Percentiles rank a stretch among this genome's conserved stretches.
These are phyloP conservation scores for Melampsora larici-populina DNA, from an alignment of 1,284 basidiomycete genomes.

Conservation along the genomic window DNA sequence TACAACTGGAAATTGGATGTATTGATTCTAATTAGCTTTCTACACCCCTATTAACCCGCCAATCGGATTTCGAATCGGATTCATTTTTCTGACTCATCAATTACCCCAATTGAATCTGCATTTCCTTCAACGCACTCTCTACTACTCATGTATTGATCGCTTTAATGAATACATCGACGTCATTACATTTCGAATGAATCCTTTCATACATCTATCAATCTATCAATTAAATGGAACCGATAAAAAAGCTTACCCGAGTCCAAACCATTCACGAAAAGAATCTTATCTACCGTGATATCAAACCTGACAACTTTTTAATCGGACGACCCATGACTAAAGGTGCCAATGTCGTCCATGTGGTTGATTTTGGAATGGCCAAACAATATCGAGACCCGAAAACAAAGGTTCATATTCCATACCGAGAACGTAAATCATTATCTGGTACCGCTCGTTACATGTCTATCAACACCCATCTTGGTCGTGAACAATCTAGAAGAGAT, in stretches of 20 bases:
- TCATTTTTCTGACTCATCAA: no score
- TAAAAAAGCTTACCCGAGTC: conserved; percentile 70
- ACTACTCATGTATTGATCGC: neutral
- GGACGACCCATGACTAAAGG: conserved; percentile 83
- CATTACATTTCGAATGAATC: neutral
- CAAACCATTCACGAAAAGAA: conserved; percentile 97
- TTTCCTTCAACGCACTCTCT: neutral
- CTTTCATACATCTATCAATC: neutral
- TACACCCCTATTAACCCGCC: neutral
- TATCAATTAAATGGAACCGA: neutral
- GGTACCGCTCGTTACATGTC: conserved; percentile 92
- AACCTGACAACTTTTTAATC: conserved; percentile 94
- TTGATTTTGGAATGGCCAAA: conserved; percentile 97
- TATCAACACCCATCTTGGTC: conserved; percentile 91
- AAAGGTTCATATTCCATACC: conserved; percentile 93
- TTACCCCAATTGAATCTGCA: no score
- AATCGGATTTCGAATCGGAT: no score
- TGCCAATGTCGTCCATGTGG: conserved; percentile 76
- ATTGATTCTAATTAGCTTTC: neutral
- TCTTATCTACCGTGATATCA: conserved; percentile 95
- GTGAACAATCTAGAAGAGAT: conserved; percentile 90
- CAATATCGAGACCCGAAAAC: conserved; percentile 96
- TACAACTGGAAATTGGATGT: neutral
- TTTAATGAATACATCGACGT: neutral
- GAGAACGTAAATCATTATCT: conserved; percentile 86